phyloP scores from a whole-genome alignment of 768 basidiomycete species.

The Lyophyllum semitale region DNA sequence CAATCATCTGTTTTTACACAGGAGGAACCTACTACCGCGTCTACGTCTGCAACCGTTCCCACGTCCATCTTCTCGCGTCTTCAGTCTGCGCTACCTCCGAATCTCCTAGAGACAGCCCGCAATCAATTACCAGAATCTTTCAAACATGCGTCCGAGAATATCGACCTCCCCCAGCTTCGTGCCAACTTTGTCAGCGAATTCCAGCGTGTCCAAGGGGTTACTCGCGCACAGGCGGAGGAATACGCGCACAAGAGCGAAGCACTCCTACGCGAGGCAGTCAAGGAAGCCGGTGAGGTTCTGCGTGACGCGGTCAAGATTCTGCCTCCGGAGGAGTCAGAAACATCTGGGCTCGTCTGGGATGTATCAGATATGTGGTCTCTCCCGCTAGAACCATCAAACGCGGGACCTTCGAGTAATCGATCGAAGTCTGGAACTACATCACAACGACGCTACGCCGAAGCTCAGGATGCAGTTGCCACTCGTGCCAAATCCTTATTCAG shows the following conservation, averaged over 20 bases:
- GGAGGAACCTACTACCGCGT: conserved; percentile 11
- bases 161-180: conserved; percentile 72
- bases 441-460: conserved; percentile 30
- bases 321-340: conserved; percentile 64
- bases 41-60: conserved; percentile 21
- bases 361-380: conserved; percentile 87
- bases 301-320: conserved; percentile 91
- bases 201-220: conserved; percentile 74
- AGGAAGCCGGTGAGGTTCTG: conserved; percentile 79
- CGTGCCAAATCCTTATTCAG: conserved; percentile 78
- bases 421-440: conserved; percentile 20
- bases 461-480: conserved; percentile 61
- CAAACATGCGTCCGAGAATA: conserved; percentile 58
- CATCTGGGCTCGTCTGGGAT: conserved; percentile 69
- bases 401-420: background rate
- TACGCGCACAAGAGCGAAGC: conserved; percentile 77
- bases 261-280: conserved; percentile 66
- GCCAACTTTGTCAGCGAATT: conserved; percentile 65
- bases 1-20: conserved; percentile 12
- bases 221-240: conserved; percentile 78
- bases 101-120: conserved; percentile 68
- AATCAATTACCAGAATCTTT: conserved; percentile 68
- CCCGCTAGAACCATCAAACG: conserved; percentile 39
- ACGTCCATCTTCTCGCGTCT: conserved; percentile 63
- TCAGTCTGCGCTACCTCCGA: conserved; percentile 75